These are phyloP conservation scores for Echites panduratus DNA, from an alignment of 257 asterid species.

Conservation along the genomic window DNA sequence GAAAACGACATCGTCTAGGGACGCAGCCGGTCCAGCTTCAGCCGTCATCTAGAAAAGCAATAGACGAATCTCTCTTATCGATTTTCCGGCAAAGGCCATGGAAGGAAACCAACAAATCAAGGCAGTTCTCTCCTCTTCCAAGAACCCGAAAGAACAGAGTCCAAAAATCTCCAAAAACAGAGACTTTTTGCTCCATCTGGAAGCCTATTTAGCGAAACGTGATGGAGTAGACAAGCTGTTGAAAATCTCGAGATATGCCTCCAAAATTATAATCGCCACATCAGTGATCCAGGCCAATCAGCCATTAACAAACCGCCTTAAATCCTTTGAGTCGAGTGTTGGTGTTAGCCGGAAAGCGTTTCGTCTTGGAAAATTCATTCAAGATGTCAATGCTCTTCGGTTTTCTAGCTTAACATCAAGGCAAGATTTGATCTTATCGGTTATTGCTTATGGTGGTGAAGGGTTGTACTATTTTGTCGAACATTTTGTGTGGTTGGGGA, in stretches of 20 bases:
- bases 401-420: slow-evolving; percentile 17
- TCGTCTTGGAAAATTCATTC: slow-evolving; percentile 88
- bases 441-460: slow-evolving; percentile 73
- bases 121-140: background rate
- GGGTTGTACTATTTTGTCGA: slow-evolving; percentile 78
- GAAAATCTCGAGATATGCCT: slow-evolving; percentile 84
- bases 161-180: slow-evolving; percentile 17
- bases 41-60: no score
- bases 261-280: slow-evolving; percentile 68
- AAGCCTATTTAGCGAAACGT: slow-evolving; percentile 72
- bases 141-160: slow-evolving; percentile 8
- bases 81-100: slow-evolving; percentile 12
- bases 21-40: background rate
- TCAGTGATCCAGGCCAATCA: slow-evolving; percentile 29
- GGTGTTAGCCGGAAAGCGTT: slow-evolving; percentile 92
- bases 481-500: slow-evolving; percentile 80
- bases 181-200: slow-evolving; percentile 70
- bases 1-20: no score
- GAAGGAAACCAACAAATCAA: slow-evolving; percentile 7
- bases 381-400: slow-evolving; percentile 73
- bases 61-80: background rate
- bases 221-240: slow-evolving; percentile 88
- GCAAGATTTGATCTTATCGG: slow-evolving; percentile 27
- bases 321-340: slow-evolving; percentile 79
- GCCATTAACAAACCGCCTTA: slow-evolving; percentile 44